phyloP scores from a whole-genome alignment of 257 asterid species.

The Solanum sejunctum region DNA sequence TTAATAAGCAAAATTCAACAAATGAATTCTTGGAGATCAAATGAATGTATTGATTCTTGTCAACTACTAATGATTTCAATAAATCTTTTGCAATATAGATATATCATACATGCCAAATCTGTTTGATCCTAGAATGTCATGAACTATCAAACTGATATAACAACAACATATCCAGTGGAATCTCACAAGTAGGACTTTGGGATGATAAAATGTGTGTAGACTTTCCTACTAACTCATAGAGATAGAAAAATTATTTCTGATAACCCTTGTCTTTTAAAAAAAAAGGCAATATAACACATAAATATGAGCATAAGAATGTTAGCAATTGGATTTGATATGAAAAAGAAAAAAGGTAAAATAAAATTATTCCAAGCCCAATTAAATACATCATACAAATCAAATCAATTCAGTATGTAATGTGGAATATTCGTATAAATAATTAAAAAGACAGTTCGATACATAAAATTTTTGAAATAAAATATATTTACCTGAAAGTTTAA shows the following conservation, averaged over 20 bases:
- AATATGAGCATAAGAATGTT: background rate
- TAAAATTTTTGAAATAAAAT: background rate
- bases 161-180: too few relatives aligned
- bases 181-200: too few relatives aligned
- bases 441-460: background rate
- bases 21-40: background rate
- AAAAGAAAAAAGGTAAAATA: background rate
- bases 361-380: background rate
- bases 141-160: background rate
- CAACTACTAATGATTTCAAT: background rate
- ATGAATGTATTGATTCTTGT: background rate
- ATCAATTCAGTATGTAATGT: background rate
- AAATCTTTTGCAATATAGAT: background rate
- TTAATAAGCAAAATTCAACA: background rate
- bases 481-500: conserved; percentile 40
- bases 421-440: background rate
- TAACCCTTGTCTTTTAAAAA: too few relatives aligned
- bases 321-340: background rate
- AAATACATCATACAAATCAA: background rate
- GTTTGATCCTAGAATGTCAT: background rate
- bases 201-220: too few relatives aligned
- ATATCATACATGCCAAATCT: background rate
- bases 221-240: too few relatives aligned
- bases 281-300: background rate
- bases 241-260: too few relatives aligned